These are phyloP conservation scores for Epichloe coenophiala DNA, from an alignment of 2,329 filamentous ascomycete genomes.

Conservation along the genomic window DNA sequence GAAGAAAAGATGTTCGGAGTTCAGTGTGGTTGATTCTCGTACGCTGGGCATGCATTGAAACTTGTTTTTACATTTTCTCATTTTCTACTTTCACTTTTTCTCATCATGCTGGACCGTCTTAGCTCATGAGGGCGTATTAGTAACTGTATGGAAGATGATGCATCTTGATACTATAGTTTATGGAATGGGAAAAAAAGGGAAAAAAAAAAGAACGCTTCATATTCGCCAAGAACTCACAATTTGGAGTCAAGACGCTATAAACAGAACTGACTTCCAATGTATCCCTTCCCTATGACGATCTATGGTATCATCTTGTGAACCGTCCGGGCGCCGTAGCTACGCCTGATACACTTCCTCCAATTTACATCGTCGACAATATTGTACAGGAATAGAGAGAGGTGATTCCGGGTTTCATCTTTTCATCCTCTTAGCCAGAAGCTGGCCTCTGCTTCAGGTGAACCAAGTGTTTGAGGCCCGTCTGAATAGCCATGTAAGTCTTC, in stretches of 20 bases:
- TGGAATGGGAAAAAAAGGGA: neutral
- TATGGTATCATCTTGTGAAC: slow-evolving; percentile 15
- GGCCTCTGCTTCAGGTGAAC: slow-evolving; percentile 27
- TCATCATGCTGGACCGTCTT: neutral
- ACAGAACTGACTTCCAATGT: neutral
- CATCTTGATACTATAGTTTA: neutral
- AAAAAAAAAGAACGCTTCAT: neutral
- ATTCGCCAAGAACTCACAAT: neutral
- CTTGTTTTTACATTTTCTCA: neutral
- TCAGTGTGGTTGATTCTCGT: neutral
- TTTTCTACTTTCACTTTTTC: neutral
- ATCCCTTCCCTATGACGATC: slow-evolving; percentile 1
- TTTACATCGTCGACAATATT: neutral
- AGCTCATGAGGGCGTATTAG: neutral
- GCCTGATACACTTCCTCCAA: neutral
- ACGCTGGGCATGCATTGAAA: neutral
- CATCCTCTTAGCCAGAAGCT: slow-evolving; percentile 14
- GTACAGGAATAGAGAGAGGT: neutral
- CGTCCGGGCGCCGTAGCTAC: slow-evolving; percentile 7
- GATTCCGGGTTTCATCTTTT: neutral
- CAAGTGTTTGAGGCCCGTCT: slow-evolving; percentile 30
- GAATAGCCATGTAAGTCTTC: slow-evolving; percentile 26
- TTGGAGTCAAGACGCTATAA: neutral
- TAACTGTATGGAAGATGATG: neutral
- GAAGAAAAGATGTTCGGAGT: neutral